These are phyloP conservation scores for Rhypophila decipiens DNA, from an alignment of 495 filamentous ascomycete genomes.

Conservation along the genomic window DNA sequence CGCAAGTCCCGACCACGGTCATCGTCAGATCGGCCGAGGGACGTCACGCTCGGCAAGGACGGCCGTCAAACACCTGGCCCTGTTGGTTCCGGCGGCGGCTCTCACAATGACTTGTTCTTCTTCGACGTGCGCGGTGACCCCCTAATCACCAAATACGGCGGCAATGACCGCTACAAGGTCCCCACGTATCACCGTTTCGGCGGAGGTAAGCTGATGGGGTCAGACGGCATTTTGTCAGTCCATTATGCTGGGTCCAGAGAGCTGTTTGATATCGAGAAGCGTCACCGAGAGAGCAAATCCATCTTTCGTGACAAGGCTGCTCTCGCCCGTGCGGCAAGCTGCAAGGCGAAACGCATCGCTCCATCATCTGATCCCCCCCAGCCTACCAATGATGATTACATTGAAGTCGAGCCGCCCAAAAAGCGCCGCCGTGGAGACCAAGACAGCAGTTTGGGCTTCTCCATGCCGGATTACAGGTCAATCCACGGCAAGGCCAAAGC, in stretches of 20 bases:
- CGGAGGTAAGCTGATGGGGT: constrained; percentile 32
- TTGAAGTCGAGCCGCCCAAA: constrained; percentile 27
- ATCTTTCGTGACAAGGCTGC: constrained; percentile 34
- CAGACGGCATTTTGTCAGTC: constrained; percentile 28
- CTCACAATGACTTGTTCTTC: constrained; percentile 21
- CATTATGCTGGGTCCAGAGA: constrained; percentile 28
- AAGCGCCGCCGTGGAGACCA: constrained; percentile 35
- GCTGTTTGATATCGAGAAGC: constrained; percentile 26
- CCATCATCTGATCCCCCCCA: constrained; percentile 1
- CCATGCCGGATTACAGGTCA: constrained; percentile 56
- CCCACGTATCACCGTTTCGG: constrained; percentile 38
- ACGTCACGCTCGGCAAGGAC: too few species aligned
- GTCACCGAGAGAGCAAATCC: constrained; percentile 23
- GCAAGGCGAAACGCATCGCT: constrained; percentile 23
- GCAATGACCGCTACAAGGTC: constrained; percentile 31
- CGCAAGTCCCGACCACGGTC: too few species aligned
- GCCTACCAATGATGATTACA: constrained; percentile 27
- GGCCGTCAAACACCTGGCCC: too few species aligned
- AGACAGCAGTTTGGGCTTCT: constrained; percentile 23
- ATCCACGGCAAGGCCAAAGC: constrained; percentile 58
- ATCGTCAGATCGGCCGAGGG: too few species aligned
- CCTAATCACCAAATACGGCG: constrained; percentile 37
- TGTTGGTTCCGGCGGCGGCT: too few species aligned
- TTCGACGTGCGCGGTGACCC: constrained; percentile 39
- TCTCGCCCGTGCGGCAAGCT: constrained; percentile 16